Base-by-base conservation (phyloP, 2,329 filamentous ascomycete species). In the Calonectria hongkongensis region DNA sequence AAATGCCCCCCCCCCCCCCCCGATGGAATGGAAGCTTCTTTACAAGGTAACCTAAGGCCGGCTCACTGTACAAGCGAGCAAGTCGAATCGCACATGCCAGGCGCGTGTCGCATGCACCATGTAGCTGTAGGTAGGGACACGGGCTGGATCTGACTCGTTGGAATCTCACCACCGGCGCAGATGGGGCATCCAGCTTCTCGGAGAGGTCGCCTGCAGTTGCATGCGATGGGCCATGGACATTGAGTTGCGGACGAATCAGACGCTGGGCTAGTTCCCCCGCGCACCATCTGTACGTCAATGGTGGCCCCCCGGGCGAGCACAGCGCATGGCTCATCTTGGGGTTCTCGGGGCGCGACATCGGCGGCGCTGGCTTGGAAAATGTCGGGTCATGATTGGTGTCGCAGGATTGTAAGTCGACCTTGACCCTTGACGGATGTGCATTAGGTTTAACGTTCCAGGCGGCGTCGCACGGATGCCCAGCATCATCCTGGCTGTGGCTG, bases 271-370 rank as follows among this genome's bases (percentile, higher is more conserved):
- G 48, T 56, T 79, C 78, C 78, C 75, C 78, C 78, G 75, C 78
- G 78, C 73, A 75, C 70, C 70, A 72, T 75, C 75, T 76, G 75
- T 79, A 80, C 80, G 76, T 82, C 77, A 81, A 77, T 70, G 72
- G 74, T 54, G 28, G 64, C 72, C 39, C 73, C 76, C 68, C 64
- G 74, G 72, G 63, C 67, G 69, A 67, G 70, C 71, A 58, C 74
- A 70, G 72, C 70, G 60, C 72, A 78, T 75, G 72, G 73, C 66
- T 66, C 67, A 60, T 72, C 48, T 60, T 68, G 27, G 58, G 67
- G 71, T 56, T 72, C 70, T 64, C 12, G 66, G 78, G 77, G 78
- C 75, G 81, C 81, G 81, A 83, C 79, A 83, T 83, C 81, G 81
- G 81, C 76, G 71, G 58, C 64, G 63, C 67, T 72, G 74, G 77